These are phyloP conservation scores for Aureobasidium sp. DNA, from an alignment of 2,329 filamentous ascomycete species.

Conservation along the genomic window DNA sequence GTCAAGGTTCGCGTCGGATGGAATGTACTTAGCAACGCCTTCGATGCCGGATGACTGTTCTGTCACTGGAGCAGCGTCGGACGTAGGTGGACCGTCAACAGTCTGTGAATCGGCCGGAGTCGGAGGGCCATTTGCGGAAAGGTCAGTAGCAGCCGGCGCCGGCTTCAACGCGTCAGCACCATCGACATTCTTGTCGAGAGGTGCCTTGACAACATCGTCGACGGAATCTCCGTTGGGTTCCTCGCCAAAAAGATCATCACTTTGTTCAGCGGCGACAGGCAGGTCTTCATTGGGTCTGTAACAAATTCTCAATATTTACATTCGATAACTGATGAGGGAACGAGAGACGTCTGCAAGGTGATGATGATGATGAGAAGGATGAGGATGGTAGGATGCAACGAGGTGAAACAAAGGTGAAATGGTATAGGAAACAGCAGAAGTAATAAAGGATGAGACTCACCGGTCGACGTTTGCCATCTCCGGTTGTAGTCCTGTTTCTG, in stretches of 20 bases:
- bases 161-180: neutral
- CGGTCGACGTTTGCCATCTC: conserved; percentile 42
- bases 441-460: conserved; percentile 42
- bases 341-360: conserved; percentile 12
- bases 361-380: neutral
- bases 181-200: conserved; percentile 15
- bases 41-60: conserved; percentile 38
- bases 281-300: conserved; percentile 13
- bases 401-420: neutral
- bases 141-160: conserved; percentile 6
- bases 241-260: conserved; percentile 31
- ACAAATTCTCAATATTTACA: conserved; percentile 15
- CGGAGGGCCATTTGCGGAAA: neutral
- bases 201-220: neutral
- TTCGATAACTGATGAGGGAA: conserved; percentile 1
- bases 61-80: conserved; percentile 28
- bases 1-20: conserved; percentile 33
- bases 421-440: conserved; percentile 14
- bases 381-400: neutral
- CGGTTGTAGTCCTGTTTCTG: conserved; percentile 13
- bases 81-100: conserved; percentile 10
- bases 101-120: conserved; percentile 6
- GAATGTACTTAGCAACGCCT: conserved; percentile 34
- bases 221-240: conserved; percentile 16
- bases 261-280: conserved; percentile 14